Percentiles rank a stretch among this genome's conserved stretches.
These are phyloP conservation scores for Diplodia scrobiculata DNA, from an alignment of 2,329 filamentous ascomycete species.

Conservation along the genomic window DNA sequence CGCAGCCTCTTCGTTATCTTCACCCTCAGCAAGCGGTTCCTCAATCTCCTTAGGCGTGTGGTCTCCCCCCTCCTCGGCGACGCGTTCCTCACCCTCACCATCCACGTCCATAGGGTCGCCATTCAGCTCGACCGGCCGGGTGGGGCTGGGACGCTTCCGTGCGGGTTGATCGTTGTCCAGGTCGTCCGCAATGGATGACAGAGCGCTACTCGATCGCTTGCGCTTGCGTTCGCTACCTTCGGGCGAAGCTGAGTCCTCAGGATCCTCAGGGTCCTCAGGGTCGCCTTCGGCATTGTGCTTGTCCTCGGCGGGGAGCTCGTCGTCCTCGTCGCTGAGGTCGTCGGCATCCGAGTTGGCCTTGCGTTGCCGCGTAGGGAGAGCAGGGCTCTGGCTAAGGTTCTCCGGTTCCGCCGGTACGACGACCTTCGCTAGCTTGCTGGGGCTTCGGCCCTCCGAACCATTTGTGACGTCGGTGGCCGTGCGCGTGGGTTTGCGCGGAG, in stretches of 20 bases:
- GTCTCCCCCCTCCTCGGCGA: conserved; percentile 12
- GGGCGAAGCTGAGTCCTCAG: conserved; percentile 10
- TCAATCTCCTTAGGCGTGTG: conserved; percentile 36
- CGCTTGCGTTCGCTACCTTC: conserved; percentile 44
- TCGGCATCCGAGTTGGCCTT: conserved; percentile 2
- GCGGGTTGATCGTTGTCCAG: conserved; percentile 41
- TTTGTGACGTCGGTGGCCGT: conserved; percentile 41
- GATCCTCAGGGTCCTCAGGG: conserved; percentile 1
- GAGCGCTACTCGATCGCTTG: conserved; percentile 48
- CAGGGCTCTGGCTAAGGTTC: conserved; percentile 28
- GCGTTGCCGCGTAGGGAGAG: background rate
- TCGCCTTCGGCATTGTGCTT: conserved; percentile 12
- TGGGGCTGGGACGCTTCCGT: conserved; percentile 42
- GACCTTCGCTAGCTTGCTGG: conserved; percentile 44
- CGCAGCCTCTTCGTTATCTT: conserved; percentile 18
- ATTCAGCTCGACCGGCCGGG: conserved; percentile 36
- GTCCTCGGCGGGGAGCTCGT: conserved; percentile 1
- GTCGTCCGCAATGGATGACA: conserved; percentile 44
- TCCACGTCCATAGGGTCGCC: conserved; percentile 39
- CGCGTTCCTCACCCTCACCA: conserved; percentile 30
- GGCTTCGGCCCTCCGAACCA: conserved; percentile 41
- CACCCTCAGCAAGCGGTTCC: conserved; percentile 31
- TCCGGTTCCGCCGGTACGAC: conserved; percentile 40
- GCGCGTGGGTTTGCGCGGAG: conserved; percentile 65
- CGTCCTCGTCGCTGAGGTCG: conserved; percentile 27